Evolutionary conservation across 1,284 basidiomycete species (phyloP).

Genomic region (Exobasidium rhododendri): DNA sequence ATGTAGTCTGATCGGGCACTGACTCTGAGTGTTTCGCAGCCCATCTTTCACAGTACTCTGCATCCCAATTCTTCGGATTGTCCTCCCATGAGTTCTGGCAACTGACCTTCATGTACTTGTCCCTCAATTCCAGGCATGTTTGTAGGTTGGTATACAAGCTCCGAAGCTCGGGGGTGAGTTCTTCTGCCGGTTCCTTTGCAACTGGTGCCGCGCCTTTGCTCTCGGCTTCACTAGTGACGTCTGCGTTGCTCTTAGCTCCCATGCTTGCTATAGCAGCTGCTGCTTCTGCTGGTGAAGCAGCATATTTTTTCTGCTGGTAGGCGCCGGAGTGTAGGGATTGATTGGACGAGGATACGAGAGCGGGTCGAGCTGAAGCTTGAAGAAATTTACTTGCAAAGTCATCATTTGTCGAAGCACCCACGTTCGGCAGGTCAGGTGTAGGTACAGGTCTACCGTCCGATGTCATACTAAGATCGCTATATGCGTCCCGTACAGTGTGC

Average conservation of each 20-base stretch:
- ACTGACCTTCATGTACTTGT: slow-evolving; percentile 51
- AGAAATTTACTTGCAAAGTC: background rate
- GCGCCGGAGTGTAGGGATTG: background rate
- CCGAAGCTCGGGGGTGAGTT: slow-evolving; percentile 42
- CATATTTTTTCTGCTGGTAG: slow-evolving; percentile 18
- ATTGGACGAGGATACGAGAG: background rate
- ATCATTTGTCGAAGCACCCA: background rate
- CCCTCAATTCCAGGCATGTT: slow-evolving; percentile 46
- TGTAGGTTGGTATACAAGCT: slow-evolving; percentile 45
- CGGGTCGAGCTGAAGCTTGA: background rate
- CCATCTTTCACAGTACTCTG: slow-evolving; percentile 41
- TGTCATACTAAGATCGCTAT: slow-evolving; percentile 5
- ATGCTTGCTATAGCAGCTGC: slow-evolving; percentile 38
- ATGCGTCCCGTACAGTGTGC: background rate
- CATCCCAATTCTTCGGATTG: slow-evolving; percentile 55
- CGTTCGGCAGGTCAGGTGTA: background rate
- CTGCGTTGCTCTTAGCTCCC: slow-evolving; percentile 27
- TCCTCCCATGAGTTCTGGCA: slow-evolving; percentile 48
- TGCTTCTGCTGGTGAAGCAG: slow-evolving; percentile 38
- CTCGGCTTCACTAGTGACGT: slow-evolving; percentile 3
- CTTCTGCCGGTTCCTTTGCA: background rate
- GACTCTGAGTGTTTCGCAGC: slow-evolving; percentile 4
- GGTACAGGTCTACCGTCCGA: slow-evolving; percentile 10
- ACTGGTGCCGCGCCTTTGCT: slow-evolving; percentile 12
- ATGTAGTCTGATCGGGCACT: slow-evolving; percentile 7